Evolutionary conservation across 176 grass and related monocot genomes (phyloP).

Genomic region (maize (Zea mays)): DNA sequence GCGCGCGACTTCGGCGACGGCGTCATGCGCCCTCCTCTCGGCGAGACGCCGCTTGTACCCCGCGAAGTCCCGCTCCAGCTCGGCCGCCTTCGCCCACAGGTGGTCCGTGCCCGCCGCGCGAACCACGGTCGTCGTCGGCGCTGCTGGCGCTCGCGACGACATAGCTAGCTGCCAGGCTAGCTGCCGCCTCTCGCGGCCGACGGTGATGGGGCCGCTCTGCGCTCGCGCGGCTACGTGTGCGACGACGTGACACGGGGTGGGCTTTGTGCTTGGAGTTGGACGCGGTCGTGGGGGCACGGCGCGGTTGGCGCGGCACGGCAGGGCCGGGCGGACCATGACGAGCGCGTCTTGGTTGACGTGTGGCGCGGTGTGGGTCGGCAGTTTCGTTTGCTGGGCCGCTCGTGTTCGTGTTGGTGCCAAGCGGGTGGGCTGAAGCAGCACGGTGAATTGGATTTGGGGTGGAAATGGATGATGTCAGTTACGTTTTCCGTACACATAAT

Average conservation of each 20-base stretch:
- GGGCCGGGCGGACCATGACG: not conserved
- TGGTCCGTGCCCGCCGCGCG: not conserved
- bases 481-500: not conserved
- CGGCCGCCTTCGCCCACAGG: constrained; percentile 59
- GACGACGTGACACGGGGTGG: constrained; percentile 15
- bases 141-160: constrained; percentile 2
- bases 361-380: not conserved
- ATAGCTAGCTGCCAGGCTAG: not conserved
- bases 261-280: constrained; percentile 27
- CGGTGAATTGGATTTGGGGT: not conserved
- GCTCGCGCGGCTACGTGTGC: not conserved
- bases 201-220: too few relatives aligned
- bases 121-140: not conserved
- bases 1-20: not conserved
- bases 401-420: not conserved
- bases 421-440: not conserved
- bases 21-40: not conserved
- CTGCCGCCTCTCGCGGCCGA: too few relatives aligned
- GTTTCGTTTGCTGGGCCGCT: not conserved
- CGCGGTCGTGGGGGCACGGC: constrained; percentile 29
- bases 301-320: constrained; percentile 13
- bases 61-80: constrained; percentile 59
- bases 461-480: not conserved
- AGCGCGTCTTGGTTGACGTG: constrained; percentile 9
- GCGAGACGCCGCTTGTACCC: constrained; percentile 55